Evolutionary conservation across 306 rosid genomes (phyloP), one percentile per base, ranked within the genome.

Genomic region (Cucumis melo): DNA sequence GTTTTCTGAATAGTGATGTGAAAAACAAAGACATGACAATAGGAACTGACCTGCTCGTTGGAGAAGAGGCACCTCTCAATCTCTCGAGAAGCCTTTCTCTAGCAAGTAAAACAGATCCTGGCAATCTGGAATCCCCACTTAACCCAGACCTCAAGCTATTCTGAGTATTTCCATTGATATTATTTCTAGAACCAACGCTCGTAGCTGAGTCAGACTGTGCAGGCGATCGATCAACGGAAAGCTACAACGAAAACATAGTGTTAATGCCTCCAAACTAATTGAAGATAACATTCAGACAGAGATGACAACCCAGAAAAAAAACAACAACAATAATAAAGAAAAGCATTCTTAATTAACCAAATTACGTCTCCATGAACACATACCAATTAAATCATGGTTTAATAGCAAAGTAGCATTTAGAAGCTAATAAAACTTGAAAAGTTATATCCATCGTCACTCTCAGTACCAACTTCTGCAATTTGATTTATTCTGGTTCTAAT

Each of bases 81-180:
- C 98, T 87, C 88, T 90, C 93, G 67, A 90, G 80, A 76, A 94
- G 93, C 84, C 98, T 87, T 68, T 84, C 93, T 81, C 95, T 81
- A 41, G 98, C 98, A 72, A 90, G 94, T 34, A 90, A 53, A 48
- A 93, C 98, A 34, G 89, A 84, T 2, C 85, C 89, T 6, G 98
- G 98, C 39, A 93, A 87, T 79, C 96, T 90, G 32, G 86, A 91
- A 64, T 73, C 77, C n/a, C 67, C 84, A 80, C 19, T 86, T 78
- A 80, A 64, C 56, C 82, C 73, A 16, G 81, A 83, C 51, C 80
- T 73, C 14, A 75, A n/a, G 12, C 79, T 78, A 75, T 74, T 84
- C 41, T 70, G 85, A 29, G 36, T 87, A 68, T 84, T 89, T 42
- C 74, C 56, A 73, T 85, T 86, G 61, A 42, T 73, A 38, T 82